Evolutionary conservation across 2,329 filamentous ascomycete genomes (phyloP), one percentile per base, ranked within the genome.

Genomic region (Penicillium nordicum): DNA sequence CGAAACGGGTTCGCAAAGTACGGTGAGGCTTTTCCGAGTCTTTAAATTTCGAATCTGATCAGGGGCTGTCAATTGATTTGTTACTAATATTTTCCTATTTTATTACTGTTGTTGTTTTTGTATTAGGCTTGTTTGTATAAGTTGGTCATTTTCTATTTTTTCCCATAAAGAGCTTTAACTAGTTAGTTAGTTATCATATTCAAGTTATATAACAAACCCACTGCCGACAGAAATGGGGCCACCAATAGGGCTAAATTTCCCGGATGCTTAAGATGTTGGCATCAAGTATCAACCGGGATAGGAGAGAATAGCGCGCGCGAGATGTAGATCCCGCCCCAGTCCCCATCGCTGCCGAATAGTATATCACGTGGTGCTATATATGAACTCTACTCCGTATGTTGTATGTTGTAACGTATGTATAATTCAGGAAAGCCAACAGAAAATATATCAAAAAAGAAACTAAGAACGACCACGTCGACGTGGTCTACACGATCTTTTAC

Each of bases 1-100:
- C 57, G 56, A 56, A 57, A 58, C 55, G 61, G 61, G 61, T 57
- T 63, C 57, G 49, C 53, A 65, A 66, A 62, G 45, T 66, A 66
- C 63, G 63, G 63, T 66, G 63, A 66, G 54, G 51, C 58, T 56
- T 53, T 58, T 54, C 37, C 37, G 34, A 44, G 50, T 52, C 43
- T 32, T 25, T 43, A 40, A 46, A 40, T 45, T 40, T 50, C 40
- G 40, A 12, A 34, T 43, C 42, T 9, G 27, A 51, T 51, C 53
- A 55, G 53, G 53, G 53, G 53, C 12, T 57, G 23, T 27, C 41
- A 47, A 47, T 45, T 45, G 41, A 53, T 53, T 18, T 40, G 40
- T 23, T 51, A 51, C 29, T 51, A 32, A 43, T 50, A 23, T 14
- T 30, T 37, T 30, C 40, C 38, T 50, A 29, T 16, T 46, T n/a